Evolutionary conservation across 108 stramenopile species (phyloP).

Genomic region (Skeletonema marinoi): DNA sequence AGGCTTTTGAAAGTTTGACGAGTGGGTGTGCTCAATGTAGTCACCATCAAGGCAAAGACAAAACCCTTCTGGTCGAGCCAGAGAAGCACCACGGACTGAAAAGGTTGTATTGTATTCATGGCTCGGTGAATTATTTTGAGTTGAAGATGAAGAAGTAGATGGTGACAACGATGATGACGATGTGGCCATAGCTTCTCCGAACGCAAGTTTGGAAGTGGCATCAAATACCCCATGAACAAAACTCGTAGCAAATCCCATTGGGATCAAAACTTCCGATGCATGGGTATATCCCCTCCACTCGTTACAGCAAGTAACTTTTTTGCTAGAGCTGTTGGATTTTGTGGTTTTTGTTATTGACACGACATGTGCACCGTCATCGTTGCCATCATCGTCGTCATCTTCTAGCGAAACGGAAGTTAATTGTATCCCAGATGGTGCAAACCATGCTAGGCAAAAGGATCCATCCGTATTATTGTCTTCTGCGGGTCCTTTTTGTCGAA

Average conservation of each 20-base stretch:
- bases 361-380: constrained; percentile 10
- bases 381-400: constrained; percentile 26
- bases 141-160: constrained; percentile 3
- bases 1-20: constrained; percentile 9
- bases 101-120: constrained; percentile 49
- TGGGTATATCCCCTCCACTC: constrained; percentile 76
- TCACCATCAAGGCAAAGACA: constrained; percentile 70
- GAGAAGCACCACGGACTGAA: constrained; percentile 75
- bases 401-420: constrained; percentile 37
- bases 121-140: constrained; percentile 14
- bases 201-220: constrained; percentile 3
- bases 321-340: constrained; percentile 6
- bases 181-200: background rate
- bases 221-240: constrained; percentile 58
- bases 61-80: constrained; percentile 81
- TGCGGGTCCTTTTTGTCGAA: background rate
- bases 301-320: constrained; percentile 34
- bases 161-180: constrained; percentile 6
- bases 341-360: background rate
- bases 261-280: constrained; percentile 65
- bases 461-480: constrained; percentile 36
- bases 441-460: constrained; percentile 82
- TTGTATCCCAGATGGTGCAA: constrained; percentile 74
- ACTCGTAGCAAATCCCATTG: constrained; percentile 66
- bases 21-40: constrained; percentile 15